Conservation (phyloP, 2,329 filamentous ascomycete species). For the Ceratocystiopsis brevicomis region DNA sequence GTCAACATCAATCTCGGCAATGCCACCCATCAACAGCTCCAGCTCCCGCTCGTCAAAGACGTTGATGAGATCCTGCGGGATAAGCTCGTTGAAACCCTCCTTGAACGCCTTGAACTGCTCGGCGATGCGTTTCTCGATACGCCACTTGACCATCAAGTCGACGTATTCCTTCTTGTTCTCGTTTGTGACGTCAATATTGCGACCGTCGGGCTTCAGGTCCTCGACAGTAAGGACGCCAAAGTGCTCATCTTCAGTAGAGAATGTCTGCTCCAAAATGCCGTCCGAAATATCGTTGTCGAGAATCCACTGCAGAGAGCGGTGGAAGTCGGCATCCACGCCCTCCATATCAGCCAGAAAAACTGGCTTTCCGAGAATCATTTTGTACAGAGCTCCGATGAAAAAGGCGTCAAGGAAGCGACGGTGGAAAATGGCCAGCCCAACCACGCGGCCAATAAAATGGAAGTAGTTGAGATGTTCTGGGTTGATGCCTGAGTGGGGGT, state of each 20-base stretch:
- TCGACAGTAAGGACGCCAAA: slow-evolving; percentile 91
- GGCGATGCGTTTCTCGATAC: slow-evolving; percentile 93
- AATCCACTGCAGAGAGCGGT: slow-evolving; percentile 92
- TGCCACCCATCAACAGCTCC: slow-evolving; percentile 90
- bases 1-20: slow-evolving; percentile 98
- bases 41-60: slow-evolving; percentile 97
- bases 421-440: slow-evolving; percentile 95
- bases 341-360: slow-evolving; percentile 93
- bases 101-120: slow-evolving; percentile 98
- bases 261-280: slow-evolving; percentile 84
- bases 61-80: slow-evolving; percentile 88
- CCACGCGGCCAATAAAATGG: slow-evolving; percentile 96
- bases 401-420: slow-evolving; percentile 93
- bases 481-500: slow-evolving; percentile 97
- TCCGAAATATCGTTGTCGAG: slow-evolving; percentile 90
- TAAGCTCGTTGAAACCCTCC: slow-evolving; percentile 91
- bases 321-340: slow-evolving; percentile 94
- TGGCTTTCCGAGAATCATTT: slow-evolving; percentile 94
- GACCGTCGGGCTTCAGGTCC: slow-evolving; percentile 76
- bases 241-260: slow-evolving; percentile 90
- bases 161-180: slow-evolving; percentile 99
- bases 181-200: slow-evolving; percentile 89
- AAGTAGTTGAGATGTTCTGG: slow-evolving; percentile 99
- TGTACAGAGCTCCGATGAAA: slow-evolving; percentile 97
- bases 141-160: slow-evolving; percentile 96